Percentiles rank a stretch among this genome's conserved stretches.
phyloP scores from a whole-genome alignment of 352 stramenopile genomes.

The Globisporangium nodosum region DNA sequence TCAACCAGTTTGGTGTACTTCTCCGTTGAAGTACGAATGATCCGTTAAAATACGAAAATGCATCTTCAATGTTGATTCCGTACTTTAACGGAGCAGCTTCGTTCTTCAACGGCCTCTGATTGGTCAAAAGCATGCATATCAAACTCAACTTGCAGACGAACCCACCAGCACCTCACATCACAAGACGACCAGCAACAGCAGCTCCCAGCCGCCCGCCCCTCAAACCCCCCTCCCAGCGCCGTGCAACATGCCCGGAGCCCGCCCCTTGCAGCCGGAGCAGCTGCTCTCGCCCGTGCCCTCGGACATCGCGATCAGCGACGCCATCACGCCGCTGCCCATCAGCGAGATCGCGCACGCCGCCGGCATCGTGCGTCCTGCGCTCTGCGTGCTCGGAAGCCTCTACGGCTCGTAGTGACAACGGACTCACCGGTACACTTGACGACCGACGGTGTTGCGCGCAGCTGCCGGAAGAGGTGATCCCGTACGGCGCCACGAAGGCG shows the following conservation, averaged over 20 bases:
- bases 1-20: neutral
- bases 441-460: conserved; percentile 14
- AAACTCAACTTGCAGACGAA: neutral
- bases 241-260: conserved; percentile 15
- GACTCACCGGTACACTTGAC: neutral
- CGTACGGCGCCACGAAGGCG: conserved; percentile 88
- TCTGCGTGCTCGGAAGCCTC: neutral
- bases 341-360: conserved; percentile 48
- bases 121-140: neutral
- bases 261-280: conserved; percentile 49
- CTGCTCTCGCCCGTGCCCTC: conserved; percentile 66
- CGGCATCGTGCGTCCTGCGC: conserved; percentile 50
- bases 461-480: conserved; percentile 78
- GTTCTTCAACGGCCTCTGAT: neutral
- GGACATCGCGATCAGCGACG: conserved; percentile 81
- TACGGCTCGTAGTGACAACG: neutral
- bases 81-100: neutral
- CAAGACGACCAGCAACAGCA: neutral
- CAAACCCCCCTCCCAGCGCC: neutral
- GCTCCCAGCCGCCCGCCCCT: neutral
- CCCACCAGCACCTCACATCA: neutral
- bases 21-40: too few species aligned
- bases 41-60: too few species aligned
- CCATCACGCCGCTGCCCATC: conserved; percentile 64
- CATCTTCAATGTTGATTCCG: neutral